Evolutionary conservation across 805 yeast species (phyloP).

Genomic region (Starmera caribaea): DNA sequence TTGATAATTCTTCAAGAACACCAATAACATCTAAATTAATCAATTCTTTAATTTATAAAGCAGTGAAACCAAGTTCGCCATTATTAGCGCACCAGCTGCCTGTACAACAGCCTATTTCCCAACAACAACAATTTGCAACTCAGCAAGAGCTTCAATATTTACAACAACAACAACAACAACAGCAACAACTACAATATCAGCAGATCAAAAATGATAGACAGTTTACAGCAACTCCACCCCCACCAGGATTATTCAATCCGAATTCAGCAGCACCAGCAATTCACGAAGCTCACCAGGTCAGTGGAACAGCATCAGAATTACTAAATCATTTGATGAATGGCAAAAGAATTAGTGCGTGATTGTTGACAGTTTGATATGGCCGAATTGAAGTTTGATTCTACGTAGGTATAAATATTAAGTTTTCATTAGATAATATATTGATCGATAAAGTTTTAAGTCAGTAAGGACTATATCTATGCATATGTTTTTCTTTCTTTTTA

Average conservation of each 20-base stretch:
- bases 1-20: constrained; percentile 22
- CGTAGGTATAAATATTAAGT: not conserved
- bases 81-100: constrained; percentile 1
- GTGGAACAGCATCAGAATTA: constrained; percentile 65
- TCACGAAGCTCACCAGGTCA: constrained; percentile 11
- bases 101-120: constrained; percentile 3
- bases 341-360: constrained; percentile 33
- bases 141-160: constrained; percentile 17
- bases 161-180: constrained; percentile 22
- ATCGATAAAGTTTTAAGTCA: constrained; percentile 1
- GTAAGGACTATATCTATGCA: constrained; percentile 11
- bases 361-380: no score
- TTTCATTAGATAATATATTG: not conserved
- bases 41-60: constrained; percentile 25
- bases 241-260: constrained; percentile 53
- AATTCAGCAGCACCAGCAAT: constrained; percentile 11
- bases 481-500: constrained; percentile 2
- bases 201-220: constrained; percentile 21
- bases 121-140: constrained; percentile 6
- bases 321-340: constrained; percentile 81
- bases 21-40: constrained; percentile 24
- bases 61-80: constrained; percentile 14
- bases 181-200: constrained; percentile 20
- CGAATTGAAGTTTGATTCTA: not conserved
- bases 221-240: constrained; percentile 52